These are phyloP conservation scores for Penicillium sp. DNA, from an alignment of 2,329 filamentous ascomycete species.

Conservation along the genomic window DNA sequence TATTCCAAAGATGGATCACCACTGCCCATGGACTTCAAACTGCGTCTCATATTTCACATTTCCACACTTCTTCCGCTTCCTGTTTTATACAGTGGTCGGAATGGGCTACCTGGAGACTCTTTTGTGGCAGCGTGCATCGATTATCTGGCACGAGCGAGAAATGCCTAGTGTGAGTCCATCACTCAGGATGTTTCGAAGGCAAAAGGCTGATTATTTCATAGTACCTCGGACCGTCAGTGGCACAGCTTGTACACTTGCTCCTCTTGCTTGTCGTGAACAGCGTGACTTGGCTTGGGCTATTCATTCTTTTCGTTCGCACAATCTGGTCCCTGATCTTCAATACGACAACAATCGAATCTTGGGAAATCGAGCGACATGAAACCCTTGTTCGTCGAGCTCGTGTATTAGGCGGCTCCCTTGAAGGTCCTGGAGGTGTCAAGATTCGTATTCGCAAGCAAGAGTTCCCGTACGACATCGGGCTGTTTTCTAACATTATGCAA, in stretches of 20 bases:
- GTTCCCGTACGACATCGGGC: conserved; percentile 69
- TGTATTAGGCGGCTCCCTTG: conserved; percentile 61
- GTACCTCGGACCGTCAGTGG: conserved; percentile 62
- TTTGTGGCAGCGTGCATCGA: conserved; percentile 55
- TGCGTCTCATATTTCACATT: conserved; percentile 69
- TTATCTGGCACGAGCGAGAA: conserved; percentile 60
- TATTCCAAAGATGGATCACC: conserved; percentile 69
- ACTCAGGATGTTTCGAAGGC: neutral
- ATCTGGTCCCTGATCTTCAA: conserved; percentile 62
- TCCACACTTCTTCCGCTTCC: conserved; percentile 67
- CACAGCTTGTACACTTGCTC: conserved; percentile 61
- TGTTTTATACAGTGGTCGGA: conserved; percentile 62
- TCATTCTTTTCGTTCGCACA: conserved; percentile 58
- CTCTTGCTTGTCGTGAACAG: conserved; percentile 58
- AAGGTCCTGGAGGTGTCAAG: conserved; percentile 60
- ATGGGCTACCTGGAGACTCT: conserved; percentile 62
- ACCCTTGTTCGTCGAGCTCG: conserved; percentile 51
- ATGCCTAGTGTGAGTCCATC: conserved; percentile 59
- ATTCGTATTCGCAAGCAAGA: conserved; percentile 63
- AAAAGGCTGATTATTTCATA: conserved; percentile 31
- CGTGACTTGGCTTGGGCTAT: conserved; percentile 60
- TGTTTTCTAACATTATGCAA: conserved; percentile 62
- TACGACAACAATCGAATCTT: conserved; percentile 67
- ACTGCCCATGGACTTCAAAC: conserved; percentile 69
- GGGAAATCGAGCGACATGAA: conserved; percentile 59